Evolutionary conservation across 179 eudicot species (phyloP), one percentile per base, ranked within the genome.

Genomic region (Amaranthus tricolor): DNA sequence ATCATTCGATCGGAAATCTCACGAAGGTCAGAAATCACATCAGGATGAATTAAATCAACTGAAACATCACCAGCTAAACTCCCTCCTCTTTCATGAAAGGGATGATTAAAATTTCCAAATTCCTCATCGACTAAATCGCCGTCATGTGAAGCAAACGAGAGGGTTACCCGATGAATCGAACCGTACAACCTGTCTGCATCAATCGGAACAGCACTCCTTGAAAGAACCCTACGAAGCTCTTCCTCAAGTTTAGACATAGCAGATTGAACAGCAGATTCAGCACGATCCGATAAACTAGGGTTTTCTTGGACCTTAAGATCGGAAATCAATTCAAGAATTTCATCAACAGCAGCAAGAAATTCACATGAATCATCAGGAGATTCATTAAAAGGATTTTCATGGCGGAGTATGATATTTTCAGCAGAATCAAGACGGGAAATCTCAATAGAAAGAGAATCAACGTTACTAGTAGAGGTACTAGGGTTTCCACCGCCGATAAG

Each of bases 221-320:
- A 63, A 21, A 96, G 59, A 6, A 96, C 21, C 44, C 81, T 74
- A 0, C 92, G 83, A 40, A 96, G 87, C 80, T 96, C 98, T 12
- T 91, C 97, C 86, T 96, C 97, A 2, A 96, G 85, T 76, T 83
- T 82, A 6, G 88, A 63, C 97, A 96, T 93, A 5, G 98, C 99
- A 43, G 86, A 53, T 67, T 93, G 99, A 3, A 96, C 79, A 0
- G 85, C 92, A 19, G 67, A 83, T 79, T 93, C 98, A 3, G 92
- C 97, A 0, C 97, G 89, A 81, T 90, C 91, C 78, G 76, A 47
- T 6, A 85, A 48, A 44, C 58, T 82, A 6, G 57, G 61, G 16
- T 70, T 49, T 4, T 78, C 62, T 47, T 72, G 63, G 17, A 83
- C 50, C 19, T 54, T 55, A 7, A 82, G 68, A 53, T 80, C 90